phyloP scores from a whole-genome alignment of 2,329 filamentous ascomycete genomes.

The Penicillium sp. region DNA sequence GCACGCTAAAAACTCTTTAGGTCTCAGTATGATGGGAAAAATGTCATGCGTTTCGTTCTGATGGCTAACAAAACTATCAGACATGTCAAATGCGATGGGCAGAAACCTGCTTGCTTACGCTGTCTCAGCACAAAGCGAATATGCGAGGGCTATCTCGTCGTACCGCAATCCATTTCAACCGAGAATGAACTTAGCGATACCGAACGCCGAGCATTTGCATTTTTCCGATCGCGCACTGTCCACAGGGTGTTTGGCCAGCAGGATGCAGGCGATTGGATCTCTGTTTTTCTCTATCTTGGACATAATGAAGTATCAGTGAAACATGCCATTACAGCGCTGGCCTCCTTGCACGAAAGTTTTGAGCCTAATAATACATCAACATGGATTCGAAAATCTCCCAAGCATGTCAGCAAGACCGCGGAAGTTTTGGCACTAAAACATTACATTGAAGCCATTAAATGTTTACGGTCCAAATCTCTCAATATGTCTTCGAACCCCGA shows the following conservation, averaged over 20 bases:
- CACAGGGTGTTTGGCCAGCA: slow-evolving; percentile 5
- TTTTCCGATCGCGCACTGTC: slow-evolving; percentile 1
- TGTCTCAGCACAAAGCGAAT: slow-evolving; percentile 1
- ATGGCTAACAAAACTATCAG: background rate
- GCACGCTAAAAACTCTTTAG: too few species aligned
- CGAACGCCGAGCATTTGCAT: slow-evolving; percentile 7
- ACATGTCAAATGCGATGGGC: slow-evolving; percentile 7
- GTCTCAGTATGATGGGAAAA: too few species aligned
- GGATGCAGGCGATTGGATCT: slow-evolving; percentile 1
- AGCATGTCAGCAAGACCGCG: background rate
- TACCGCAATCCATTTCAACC: background rate
- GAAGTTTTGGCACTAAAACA: slow-evolving; percentile 4
- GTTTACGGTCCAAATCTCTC: background rate
- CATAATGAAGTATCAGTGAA: slow-evolving; percentile 2
- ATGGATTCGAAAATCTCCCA: background rate
- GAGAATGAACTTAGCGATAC: background rate
- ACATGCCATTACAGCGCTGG: slow-evolving; percentile 3
- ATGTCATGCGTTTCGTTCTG: too few species aligned
- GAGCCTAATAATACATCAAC: background rate
- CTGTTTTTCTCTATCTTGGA: slow-evolving; percentile 1
- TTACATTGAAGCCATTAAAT: slow-evolving; percentile 3
- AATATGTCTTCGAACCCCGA: slow-evolving; percentile 2
- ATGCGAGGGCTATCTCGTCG: slow-evolving; percentile 2
- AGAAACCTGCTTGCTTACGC: slow-evolving; percentile 4
- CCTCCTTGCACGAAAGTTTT: slow-evolving; percentile 7